A percentile compares a stretch with the other conserved stretches of the same genome.
These are phyloP conservation scores for Fusarium pseudoanthophilum DNA, from an alignment of 2,329 filamentous ascomycete species.

Conservation along the genomic window DNA sequence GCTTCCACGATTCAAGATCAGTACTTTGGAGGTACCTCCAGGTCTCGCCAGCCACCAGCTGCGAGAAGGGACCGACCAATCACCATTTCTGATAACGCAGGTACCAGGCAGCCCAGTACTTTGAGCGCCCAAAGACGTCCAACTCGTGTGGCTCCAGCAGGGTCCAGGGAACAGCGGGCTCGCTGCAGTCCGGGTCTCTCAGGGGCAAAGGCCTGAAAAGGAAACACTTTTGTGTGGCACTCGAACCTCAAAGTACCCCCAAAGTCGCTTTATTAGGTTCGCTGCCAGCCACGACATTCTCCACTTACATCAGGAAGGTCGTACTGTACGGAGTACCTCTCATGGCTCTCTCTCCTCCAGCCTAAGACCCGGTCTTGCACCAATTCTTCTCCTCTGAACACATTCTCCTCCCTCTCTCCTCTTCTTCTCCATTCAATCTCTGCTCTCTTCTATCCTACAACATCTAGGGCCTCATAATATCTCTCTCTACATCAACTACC, in stretches of 20 bases:
- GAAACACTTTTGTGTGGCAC: slow-evolving; percentile 17
- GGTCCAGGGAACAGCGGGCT: slow-evolving; percentile 14
- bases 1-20: background rate
- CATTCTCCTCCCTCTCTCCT: slow-evolving; percentile 7
- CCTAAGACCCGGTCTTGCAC: slow-evolving; percentile 8
- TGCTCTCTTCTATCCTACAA: background rate
- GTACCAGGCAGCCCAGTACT: background rate
- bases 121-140: background rate
- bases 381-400: slow-evolving; percentile 22
- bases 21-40: slow-evolving; percentile 19
- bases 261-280: slow-evolving; percentile 11
- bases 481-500: background rate
- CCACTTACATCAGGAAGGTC: slow-evolving; percentile 22
- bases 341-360: background rate
- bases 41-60: slow-evolving; percentile 16
- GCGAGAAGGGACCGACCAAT: slow-evolving; percentile 19
- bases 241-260: background rate
- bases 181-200: slow-evolving; percentile 13
- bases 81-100: background rate
- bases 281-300: slow-evolving; percentile 21
- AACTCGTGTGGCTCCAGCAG: slow-evolving; percentile 29
- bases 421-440: background rate
- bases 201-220: slow-evolving; percentile 31
- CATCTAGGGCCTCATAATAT: background rate
- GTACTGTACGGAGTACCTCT: background rate